Base-by-base conservation (phyloP, 106 monocot species). In the Chionographis japonica region DNA sequence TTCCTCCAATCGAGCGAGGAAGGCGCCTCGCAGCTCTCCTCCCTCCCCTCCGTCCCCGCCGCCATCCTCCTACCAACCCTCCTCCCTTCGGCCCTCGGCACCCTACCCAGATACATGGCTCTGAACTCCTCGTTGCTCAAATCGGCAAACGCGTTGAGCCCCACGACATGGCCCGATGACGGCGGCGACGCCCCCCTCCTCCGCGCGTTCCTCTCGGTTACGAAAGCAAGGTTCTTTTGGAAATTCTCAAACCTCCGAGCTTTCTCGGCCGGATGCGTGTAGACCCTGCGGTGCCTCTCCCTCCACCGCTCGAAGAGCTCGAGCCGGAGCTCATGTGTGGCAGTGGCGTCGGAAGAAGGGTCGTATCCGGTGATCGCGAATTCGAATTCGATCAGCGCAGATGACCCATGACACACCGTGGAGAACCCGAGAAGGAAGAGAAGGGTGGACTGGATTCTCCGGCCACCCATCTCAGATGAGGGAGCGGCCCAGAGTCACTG, bases 71-170 rank as follows among this genome's bases (percentile, higher is more conserved):
- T 12, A 5, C 16, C 35, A 12, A 53, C 62, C 13, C 20, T 56
- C 61, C 41, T 52, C 57, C 56, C 43, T 52, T 17, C 64, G 52
- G 17, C 51, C 16, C 9, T 61, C 11, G 46, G 12, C 37, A 68
- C 73, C 55, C 20, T 64, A 12, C 74, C 75, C 60, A 56, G 4
- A 27, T 77, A 80, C 60, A 16, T 71, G 12, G 43, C 74, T 38
- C 42, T 74, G 65, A 88, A 84, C 72, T 88, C 87, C 56, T 75
- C 74, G 52, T 77, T 80, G 57, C 71, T 88, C 68, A 88, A 38
- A 70, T 88, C 87, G 3, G 80, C 83, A 67, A 88, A 88, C 55
- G 52, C 54, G 58, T 88, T 88, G 12, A 88, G 77, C 35, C 87
- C 87, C 17, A 87, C 79, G 0, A 40, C 60, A 38, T 74, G 73